Evolutionary conservation across 2,329 filamentous ascomycete species (phyloP).

Genomic region (Thyridium curvatum): DNA sequence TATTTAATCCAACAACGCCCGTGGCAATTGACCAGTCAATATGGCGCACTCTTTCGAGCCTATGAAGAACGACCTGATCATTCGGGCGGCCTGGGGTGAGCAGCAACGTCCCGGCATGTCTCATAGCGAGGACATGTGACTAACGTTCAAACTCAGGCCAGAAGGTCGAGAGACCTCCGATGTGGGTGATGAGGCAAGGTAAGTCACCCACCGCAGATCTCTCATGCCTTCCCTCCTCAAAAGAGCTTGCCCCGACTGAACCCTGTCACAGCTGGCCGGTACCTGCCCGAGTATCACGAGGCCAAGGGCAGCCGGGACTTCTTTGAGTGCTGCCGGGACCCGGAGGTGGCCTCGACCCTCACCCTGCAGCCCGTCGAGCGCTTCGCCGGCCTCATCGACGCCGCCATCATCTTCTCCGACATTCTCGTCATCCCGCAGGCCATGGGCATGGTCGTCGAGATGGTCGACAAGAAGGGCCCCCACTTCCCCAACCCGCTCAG

Average conservation of each 20-base stretch:
- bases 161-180: constrained; percentile 84
- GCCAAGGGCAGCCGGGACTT: constrained; percentile 89
- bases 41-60: constrained; percentile 73
- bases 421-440: constrained; percentile 97
- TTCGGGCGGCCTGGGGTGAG: constrained; percentile 83
- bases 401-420: constrained; percentile 97
- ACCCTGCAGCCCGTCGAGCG: constrained; percentile 94
- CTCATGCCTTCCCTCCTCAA: no score
- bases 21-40: no score
- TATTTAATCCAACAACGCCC: no score
- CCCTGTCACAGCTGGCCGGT: constrained; percentile 96
- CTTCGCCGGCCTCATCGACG: constrained; percentile 84
- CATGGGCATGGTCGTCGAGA: constrained; percentile 97
- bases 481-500: constrained; percentile 84
- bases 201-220: no score
- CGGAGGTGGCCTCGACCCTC: constrained; percentile 86
- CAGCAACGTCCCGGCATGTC: constrained; percentile 4
- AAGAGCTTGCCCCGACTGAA: no score
- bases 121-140: constrained; percentile 3
- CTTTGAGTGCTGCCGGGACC: constrained; percentile 93
- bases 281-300: constrained; percentile 96
- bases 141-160: constrained; percentile 52
- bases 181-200: constrained; percentile 99
- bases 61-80: constrained; percentile 85
- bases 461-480: constrained; percentile 95